These are phyloP conservation scores for Penicillium psychrosexuale DNA, from an alignment of 2,329 filamentous ascomycete genomes.

Conservation along the genomic window DNA sequence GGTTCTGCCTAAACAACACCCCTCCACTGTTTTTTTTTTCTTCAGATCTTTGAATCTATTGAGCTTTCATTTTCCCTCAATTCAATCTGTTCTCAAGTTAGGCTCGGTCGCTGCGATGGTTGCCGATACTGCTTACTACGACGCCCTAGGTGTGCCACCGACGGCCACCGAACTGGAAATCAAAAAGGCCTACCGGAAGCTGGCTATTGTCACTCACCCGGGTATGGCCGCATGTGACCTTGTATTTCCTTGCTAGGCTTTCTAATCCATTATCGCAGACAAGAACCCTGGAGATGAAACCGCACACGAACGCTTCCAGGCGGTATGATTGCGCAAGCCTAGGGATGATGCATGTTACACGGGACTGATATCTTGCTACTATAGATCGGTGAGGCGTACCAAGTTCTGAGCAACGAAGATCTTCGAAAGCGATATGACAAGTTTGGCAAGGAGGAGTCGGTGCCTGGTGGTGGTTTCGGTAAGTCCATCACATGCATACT, in stretches of 20 bases:
- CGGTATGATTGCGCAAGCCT: constrained; percentile 50
- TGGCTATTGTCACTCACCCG: constrained; percentile 90
- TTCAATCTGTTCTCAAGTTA: background rate
- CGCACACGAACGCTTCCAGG: constrained; percentile 91
- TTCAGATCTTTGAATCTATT: background rate
- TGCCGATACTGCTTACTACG: constrained; percentile 84
- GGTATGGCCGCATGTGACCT: constrained; percentile 49
- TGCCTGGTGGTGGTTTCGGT: constrained; percentile 87
- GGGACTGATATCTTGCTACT: constrained; percentile 12
- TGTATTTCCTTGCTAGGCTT: background rate
- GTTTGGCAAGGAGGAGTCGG: constrained; percentile 90
- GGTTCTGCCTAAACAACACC: constrained; percentile 25
- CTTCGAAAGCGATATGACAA: constrained; percentile 93
- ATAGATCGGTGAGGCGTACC: constrained; percentile 67
- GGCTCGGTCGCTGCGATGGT: constrained; percentile 58
- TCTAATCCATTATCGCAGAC: constrained; percentile 53
- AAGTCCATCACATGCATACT: constrained; percentile 22
- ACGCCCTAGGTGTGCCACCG: constrained; percentile 77
- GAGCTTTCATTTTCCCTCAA: background rate
- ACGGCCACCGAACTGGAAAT: constrained; percentile 88
- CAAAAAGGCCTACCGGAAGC: constrained; percentile 93
- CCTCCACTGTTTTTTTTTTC: background rate
- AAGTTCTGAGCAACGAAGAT: constrained; percentile 79
- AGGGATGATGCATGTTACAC: background rate
- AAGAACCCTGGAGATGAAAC: constrained; percentile 97